phyloP scores from a whole-genome alignment of 1,284 basidiomycete species.

The Kwoniella shivajii region DNA sequence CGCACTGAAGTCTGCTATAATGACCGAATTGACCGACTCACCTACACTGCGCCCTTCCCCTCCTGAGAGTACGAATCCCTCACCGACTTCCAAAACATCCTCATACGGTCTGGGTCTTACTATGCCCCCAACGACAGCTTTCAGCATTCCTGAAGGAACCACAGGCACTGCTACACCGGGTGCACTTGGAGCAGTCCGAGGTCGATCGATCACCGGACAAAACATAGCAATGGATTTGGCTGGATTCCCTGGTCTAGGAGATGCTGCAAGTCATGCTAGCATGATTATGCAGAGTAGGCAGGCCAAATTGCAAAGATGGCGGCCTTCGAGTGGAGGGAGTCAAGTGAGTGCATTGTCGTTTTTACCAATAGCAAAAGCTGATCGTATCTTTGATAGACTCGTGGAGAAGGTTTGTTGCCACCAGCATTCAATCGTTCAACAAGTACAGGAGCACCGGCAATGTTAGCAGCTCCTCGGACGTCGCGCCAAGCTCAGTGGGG shows the following conservation, averaged over 20 bases:
- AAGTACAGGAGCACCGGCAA: conserved; percentile 35
- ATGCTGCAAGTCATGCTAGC: conserved; percentile 58
- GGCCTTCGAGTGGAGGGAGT: conserved; percentile 36
- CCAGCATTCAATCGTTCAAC: conserved; percentile 38
- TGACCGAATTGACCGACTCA: conserved; percentile 18
- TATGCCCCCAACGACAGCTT: conserved; percentile 24
- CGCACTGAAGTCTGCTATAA: conserved; percentile 20
- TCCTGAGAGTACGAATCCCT: neutral
- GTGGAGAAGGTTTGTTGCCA: conserved; percentile 21
- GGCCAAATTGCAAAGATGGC: conserved; percentile 61
- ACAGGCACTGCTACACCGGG: conserved; percentile 28
- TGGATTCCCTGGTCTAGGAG: conserved; percentile 46
- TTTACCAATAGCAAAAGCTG: neutral
- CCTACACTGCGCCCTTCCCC: conserved; percentile 13
- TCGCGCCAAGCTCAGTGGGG: conserved; percentile 34
- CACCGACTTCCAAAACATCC: conserved; percentile 10
- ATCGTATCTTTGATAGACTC: conserved; percentile 1
- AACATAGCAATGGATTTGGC: conserved; percentile 42
- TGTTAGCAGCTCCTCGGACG: conserved; percentile 31
- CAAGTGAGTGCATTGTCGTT: conserved; percentile 20
- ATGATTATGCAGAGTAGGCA: conserved; percentile 60
- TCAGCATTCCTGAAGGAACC: conserved; percentile 7
- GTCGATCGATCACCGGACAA: conserved; percentile 16
- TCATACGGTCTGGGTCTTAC: conserved; percentile 34
- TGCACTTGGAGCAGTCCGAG: conserved; percentile 1